Evolutionary conservation across 129 eudicot species (phyloP).

Genomic region (Tagetes patula): DNA sequence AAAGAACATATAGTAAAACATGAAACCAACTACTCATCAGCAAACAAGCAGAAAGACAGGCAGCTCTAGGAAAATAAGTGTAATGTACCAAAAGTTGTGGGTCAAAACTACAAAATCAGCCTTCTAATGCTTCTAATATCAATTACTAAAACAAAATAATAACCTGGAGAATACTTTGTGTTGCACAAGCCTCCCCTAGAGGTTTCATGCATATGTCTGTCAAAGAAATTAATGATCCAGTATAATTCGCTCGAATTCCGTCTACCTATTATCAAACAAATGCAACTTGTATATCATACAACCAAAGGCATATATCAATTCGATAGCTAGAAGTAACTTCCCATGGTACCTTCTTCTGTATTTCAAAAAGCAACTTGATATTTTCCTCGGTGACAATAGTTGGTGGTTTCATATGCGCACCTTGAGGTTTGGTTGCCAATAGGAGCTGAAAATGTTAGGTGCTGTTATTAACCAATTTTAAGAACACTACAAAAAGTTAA

Average conservation of each 20-base stretch:
- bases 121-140: background rate
- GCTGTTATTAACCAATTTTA: background rate
- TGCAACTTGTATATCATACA: conserved; percentile 6
- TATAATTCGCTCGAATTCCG: conserved; percentile 74
- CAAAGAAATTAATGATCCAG: conserved; percentile 78
- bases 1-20: conserved; percentile 2
- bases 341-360: conserved; percentile 80
- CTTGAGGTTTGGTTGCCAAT: conserved; percentile 68
- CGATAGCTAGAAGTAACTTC: conserved; percentile 10
- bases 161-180: conserved; percentile 97
- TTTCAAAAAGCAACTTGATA: conserved; percentile 77
- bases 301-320: conserved; percentile 8
- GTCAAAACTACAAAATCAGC: conserved; percentile 14
- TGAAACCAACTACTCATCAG: background rate
- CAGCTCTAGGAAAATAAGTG: conserved; percentile 2
- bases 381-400: conserved; percentile 77
- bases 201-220: conserved; percentile 98
- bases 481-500: background rate
- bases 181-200: conserved; percentile 91
- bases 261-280: conserved; percentile 56
- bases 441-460: conserved; percentile 67
- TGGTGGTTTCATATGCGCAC: conserved; percentile 59
- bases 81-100: background rate
- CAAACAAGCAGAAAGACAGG: background rate
- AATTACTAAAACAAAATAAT: background rate